Base-by-base conservation (phyloP, 768 basidiomycete genomes). In the Tubosaeta sp. region DNA sequence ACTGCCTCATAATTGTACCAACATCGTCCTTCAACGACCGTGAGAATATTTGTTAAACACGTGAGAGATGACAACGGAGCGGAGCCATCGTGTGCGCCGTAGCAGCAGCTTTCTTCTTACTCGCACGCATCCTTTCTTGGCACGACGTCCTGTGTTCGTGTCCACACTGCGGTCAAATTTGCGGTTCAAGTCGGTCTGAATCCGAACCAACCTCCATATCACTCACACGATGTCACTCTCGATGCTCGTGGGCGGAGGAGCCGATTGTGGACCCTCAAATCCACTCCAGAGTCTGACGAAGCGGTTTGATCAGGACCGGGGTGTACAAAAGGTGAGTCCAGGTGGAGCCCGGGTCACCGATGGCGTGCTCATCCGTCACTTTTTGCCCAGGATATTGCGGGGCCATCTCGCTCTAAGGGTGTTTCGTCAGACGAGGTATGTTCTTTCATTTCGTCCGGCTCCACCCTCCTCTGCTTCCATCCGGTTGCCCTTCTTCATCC, bases 211-310 rank as follows among this genome's bases (percentile, higher is more conserved):
- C n/a, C n/a, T n/a, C n/a, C n/a, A n/a, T n/a, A n/a, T n/a, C n/a
- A n/a, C 35, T 13, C 42, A 50, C 31, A 27, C 31, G 8, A 91
- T 93, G 91, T 84, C 90, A 6, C 75, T 94, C 27, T 85, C 90
- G 45, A 79, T 89, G 77, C 84, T 95, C 17, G 78, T 85, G 19
- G 82, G 79, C 43, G 66, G 66, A 26, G 65, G 66, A 1, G 84
- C 88, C 1, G 90, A 92, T 41, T 95, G 92, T 58, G 93, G 93
- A 1, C 91, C 93, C 6, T 80, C 81, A 1, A 95, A 93, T 66
- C 83, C 91, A 11, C 69, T 95, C 16, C 88, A 91, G 62, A 81
- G 78, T 14, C 80, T 95, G 6, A 78, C 87, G 0, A 94, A 93
- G 64, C 76, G 80, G 42, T 85, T 92, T 56, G 88, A 90, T 57